These are phyloP conservation scores for Sphaceloma murrayae DNA, from an alignment of 2,329 filamentous ascomycete species.

Conservation along the genomic window DNA sequence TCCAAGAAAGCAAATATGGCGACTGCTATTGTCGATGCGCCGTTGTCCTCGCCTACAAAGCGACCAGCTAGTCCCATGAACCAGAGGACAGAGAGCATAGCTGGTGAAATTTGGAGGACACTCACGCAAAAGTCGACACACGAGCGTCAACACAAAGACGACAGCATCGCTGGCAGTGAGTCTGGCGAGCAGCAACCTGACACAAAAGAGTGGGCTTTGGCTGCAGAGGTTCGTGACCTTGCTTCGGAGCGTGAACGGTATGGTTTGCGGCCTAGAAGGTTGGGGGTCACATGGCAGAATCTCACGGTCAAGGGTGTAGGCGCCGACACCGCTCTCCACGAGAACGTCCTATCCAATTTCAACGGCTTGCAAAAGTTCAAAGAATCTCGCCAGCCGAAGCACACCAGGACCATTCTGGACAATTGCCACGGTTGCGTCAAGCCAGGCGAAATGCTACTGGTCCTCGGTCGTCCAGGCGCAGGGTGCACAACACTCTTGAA, in stretches of 20 bases:
- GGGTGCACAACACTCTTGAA: conserved; percentile 65
- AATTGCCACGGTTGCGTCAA: conserved; percentile 55
- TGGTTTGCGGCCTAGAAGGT: conserved; percentile 40
- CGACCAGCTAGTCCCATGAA: not conserved
- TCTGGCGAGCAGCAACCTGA: conserved; percentile 23
- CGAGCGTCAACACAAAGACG: not conserved
- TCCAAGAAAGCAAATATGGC: conserved; percentile 1
- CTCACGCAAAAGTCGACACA: conserved; percentile 3
- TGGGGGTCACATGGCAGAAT: conserved; percentile 57
- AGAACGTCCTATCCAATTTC: conserved; percentile 48
- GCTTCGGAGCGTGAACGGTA: conserved; percentile 38
- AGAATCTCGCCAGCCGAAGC: conserved; percentile 39
- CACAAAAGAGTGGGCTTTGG: conserved; percentile 41
- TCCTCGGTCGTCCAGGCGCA: conserved; percentile 40
- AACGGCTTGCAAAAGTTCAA: conserved; percentile 36
- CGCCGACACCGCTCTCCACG: conserved; percentile 54
- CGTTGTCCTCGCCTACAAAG: not conserved
- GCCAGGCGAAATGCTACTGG: conserved; percentile 42
- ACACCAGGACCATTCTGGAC: conserved; percentile 55
- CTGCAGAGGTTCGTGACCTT: conserved; percentile 39
- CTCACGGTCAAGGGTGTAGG: conserved; percentile 55
- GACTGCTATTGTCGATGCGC: conserved; percentile 1
- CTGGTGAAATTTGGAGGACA: conserved; percentile 5
- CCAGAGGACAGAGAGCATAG: not conserved
- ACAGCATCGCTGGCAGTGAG: conserved; percentile 16